Conservation (phyloP, 371 early-diverging fungal genomes). For the Lichtheimia ornata region DNA sequence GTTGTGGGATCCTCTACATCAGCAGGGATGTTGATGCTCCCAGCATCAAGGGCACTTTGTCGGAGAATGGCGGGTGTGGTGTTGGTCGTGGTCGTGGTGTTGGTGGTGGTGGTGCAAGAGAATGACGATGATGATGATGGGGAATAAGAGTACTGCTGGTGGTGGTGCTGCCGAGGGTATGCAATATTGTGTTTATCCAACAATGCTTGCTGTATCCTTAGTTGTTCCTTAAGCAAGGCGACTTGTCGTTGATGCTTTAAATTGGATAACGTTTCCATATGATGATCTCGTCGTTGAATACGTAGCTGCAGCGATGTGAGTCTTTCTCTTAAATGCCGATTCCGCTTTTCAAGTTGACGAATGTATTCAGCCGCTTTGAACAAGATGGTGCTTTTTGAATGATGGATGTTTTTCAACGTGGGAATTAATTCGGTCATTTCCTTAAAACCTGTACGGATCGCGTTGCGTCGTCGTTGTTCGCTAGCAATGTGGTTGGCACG, state of each 20-base stretch:
- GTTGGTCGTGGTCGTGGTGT: neutral
- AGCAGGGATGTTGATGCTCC: neutral
- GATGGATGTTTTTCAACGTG: constrained; percentile 50
- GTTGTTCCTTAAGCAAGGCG: constrained; percentile 21
- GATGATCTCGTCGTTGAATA: constrained; percentile 15
- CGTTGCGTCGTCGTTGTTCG: constrained; percentile 87
- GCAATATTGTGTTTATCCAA: constrained; percentile 8
- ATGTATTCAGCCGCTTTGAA: constrained; percentile 61
- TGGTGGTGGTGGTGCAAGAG: neutral
- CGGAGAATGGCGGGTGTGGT: neutral
- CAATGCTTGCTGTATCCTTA: constrained; percentile 24
- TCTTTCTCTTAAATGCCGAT: constrained; percentile 52
- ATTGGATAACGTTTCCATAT: constrained; percentile 1
- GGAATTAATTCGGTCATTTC: constrained; percentile 83
- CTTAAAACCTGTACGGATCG: constrained; percentile 85
- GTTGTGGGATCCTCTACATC: neutral
- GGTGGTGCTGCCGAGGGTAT: neutral
- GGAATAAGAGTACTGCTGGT: constrained; percentile 1
- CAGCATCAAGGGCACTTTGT: constrained; percentile 1
- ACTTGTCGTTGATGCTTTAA: constrained; percentile 1
- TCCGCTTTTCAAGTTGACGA: constrained; percentile 48
- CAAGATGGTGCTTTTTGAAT: constrained; percentile 58
- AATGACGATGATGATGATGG: constrained; percentile 1
- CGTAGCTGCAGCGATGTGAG: constrained; percentile 37
- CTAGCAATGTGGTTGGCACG: constrained; percentile 89